These are phyloP conservation scores for Cucumis melo DNA, from an alignment of 306 rosid species.

Conservation along the genomic window DNA sequence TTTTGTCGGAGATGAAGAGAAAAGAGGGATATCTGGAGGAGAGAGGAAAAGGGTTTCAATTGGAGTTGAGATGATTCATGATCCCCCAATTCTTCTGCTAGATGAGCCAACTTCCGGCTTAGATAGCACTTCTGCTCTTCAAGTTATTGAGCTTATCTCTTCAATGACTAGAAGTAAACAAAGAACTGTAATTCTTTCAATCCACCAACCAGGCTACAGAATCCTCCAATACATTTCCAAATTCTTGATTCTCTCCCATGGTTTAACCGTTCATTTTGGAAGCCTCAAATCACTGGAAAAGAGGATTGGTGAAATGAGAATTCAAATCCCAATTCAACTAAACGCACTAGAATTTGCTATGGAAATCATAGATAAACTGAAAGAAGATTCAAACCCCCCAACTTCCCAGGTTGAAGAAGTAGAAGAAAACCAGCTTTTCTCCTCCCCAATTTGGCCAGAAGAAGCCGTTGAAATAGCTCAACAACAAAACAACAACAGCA, in stretches of 20 bases:
- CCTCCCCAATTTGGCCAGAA: constrained; percentile 21
- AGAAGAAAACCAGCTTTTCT: constrained; percentile 13
- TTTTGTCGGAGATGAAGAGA: constrained; percentile 77
- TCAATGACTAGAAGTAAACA: constrained; percentile 43
- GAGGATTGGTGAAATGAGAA: constrained; percentile 29
- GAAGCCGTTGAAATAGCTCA: constrained; percentile 15
- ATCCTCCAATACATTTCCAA: constrained; percentile 52
- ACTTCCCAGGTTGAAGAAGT: not conserved
- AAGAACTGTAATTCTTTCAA: constrained; percentile 59
- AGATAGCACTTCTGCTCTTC: constrained; percentile 48
- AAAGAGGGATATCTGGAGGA: constrained; percentile 77
- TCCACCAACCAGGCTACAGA: constrained; percentile 87
- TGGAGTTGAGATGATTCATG: constrained; percentile 75
- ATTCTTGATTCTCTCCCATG: constrained; percentile 66
- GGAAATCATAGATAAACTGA: constrained; percentile 48
- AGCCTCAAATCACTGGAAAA: constrained; percentile 52
- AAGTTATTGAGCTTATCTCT: constrained; percentile 62
- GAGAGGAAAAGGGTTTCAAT: constrained; percentile 82
- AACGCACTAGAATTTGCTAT: constrained; percentile 74
- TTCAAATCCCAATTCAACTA: constrained; percentile 52
- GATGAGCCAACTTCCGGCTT: constrained; percentile 89
- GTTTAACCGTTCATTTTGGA: constrained; percentile 59
- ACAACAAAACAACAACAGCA: not conserved
- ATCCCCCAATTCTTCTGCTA: constrained; percentile 58
- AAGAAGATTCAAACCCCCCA: constrained; percentile 21